Conservation (phyloP, 1,284 basidiomycete genomes). For the Vanrija pseudolonga region DNA sequence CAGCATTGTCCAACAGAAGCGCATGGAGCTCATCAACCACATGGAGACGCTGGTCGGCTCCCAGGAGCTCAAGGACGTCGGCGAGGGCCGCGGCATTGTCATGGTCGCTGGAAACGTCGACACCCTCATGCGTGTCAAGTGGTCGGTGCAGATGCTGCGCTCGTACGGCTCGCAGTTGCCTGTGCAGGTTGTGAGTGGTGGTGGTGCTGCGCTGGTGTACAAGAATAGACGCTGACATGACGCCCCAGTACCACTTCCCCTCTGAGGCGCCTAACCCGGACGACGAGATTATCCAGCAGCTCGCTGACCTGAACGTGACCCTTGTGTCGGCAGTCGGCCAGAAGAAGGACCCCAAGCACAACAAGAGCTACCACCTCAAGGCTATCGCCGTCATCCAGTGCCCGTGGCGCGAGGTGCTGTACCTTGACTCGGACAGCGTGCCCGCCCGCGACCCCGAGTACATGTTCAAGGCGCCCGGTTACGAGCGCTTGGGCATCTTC, state of each 20-base stretch:
- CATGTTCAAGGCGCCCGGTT: slow-evolving; percentile 50
- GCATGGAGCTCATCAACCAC: slow-evolving; percentile 44
- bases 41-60: slow-evolving; percentile 32
- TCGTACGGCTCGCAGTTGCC: slow-evolving; percentile 44
- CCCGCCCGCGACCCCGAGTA: slow-evolving; percentile 48
- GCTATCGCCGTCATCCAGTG: slow-evolving; percentile 51
- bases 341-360: slow-evolving; percentile 37
- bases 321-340: slow-evolving; percentile 46
- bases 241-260: slow-evolving; percentile 48
- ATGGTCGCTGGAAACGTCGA: slow-evolving; percentile 54
- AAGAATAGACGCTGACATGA: neutral
- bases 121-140: slow-evolving; percentile 50
- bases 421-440: slow-evolving; percentile 52
- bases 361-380: slow-evolving; percentile 53
- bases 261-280: slow-evolving; percentile 45
- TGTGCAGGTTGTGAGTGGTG: slow-evolving; percentile 42
- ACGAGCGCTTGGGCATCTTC: slow-evolving; percentile 45
- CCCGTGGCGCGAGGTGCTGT: slow-evolving; percentile 52
- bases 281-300: slow-evolving; percentile 37
- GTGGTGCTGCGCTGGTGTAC: slow-evolving; percentile 18
- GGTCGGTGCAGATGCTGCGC: slow-evolving; percentile 48
- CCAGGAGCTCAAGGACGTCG: slow-evolving; percentile 21
- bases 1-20: slow-evolving; percentile 32
- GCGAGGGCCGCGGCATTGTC: slow-evolving; percentile 49
- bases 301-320: slow-evolving; percentile 43